Conservation (phyloP, 2,329 filamentous ascomycete genomes). For the Thelonectria discophora region DNA sequence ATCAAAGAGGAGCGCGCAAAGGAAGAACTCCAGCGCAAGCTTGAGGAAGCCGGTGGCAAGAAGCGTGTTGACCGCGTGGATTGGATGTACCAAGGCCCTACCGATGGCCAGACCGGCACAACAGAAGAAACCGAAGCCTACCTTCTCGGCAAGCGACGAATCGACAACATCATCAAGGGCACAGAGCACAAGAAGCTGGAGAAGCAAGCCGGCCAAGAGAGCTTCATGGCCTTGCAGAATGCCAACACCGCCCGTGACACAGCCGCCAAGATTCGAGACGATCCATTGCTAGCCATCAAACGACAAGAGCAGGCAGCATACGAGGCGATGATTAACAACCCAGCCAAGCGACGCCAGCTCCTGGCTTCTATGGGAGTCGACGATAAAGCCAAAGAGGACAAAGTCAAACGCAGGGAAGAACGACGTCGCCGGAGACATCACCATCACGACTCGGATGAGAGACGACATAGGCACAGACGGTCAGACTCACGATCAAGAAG, state of each 20-base stretch:
- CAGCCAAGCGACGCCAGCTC: slow-evolving; percentile 72
- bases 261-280: slow-evolving; percentile 85
- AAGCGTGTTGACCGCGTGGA: slow-evolving; percentile 87
- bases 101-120: slow-evolving; percentile 76
- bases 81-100: slow-evolving; percentile 97
- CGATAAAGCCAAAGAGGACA: slow-evolving; percentile 55
- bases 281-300: slow-evolving; percentile 93
- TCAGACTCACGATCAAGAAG: slow-evolving; percentile 58
- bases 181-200: slow-evolving; percentile 82
- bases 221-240: slow-evolving; percentile 69
- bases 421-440: slow-evolving; percentile 54
- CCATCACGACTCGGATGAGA: slow-evolving; percentile 51
- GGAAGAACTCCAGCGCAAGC: slow-evolving; percentile 88
- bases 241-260: slow-evolving; percentile 82
- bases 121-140: slow-evolving; percentile 94
- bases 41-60: slow-evolving; percentile 86
- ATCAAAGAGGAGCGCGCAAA: slow-evolving; percentile 92
- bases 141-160: slow-evolving; percentile 87
- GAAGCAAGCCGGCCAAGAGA: slow-evolving; percentile 73
- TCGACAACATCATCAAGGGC: slow-evolving; percentile 83
- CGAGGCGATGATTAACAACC: slow-evolving; percentile 81
- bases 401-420: slow-evolving; percentile 42
- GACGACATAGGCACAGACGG: slow-evolving; percentile 53
- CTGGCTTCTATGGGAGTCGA: slow-evolving; percentile 69
- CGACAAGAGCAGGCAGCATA: slow-evolving; percentile 86